Percentiles rank a stretch among this genome's conserved stretches.
phyloP scores from a whole-genome alignment of 2,329 filamentous ascomycete genomes.

The Thielaviopsis punctulata region DNA sequence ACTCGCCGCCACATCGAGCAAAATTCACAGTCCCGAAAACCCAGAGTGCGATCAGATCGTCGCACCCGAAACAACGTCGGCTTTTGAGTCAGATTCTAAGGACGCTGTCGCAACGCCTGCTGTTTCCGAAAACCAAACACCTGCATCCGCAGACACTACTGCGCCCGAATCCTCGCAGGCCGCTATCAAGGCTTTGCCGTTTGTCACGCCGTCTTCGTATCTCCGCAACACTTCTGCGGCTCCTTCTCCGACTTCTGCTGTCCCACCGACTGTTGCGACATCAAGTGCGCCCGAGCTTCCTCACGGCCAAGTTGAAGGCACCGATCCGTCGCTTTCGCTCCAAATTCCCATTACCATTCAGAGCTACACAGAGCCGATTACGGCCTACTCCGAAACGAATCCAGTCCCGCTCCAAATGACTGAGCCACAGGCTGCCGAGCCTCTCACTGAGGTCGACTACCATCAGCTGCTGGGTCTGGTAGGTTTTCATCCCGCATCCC shows the following conservation, averaged over 20 bases:
- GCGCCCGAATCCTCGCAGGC: neutral
- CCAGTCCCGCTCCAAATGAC: slow-evolving; percentile 18
- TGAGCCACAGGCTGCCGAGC: slow-evolving; percentile 2
- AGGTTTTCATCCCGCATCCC: slow-evolving; percentile 21
- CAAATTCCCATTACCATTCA: slow-evolving; percentile 15
- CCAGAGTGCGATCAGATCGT: neutral
- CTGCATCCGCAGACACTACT: slow-evolving; percentile 13
- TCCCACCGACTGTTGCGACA: slow-evolving; percentile 12
- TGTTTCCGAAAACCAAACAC: slow-evolving; percentile 4
- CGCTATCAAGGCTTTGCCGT: slow-evolving; percentile 27
- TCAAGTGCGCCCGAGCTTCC: slow-evolving; percentile 6
- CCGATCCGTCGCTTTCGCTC: neutral
- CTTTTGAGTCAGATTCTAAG: neutral
- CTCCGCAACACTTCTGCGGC: slow-evolving; percentile 22
- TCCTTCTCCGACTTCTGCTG: slow-evolving; percentile 12
- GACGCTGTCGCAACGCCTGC: neutral
- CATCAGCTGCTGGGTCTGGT: slow-evolving; percentile 68
- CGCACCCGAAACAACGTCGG: neutral
- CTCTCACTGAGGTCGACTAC: slow-evolving; percentile 44
- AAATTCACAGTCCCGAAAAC: slow-evolving; percentile 4
- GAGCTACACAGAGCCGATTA: slow-evolving; percentile 20
- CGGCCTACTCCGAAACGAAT: slow-evolving; percentile 21
- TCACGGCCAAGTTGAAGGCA: neutral
- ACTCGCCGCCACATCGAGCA: slow-evolving; percentile 8
- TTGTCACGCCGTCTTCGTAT: slow-evolving; percentile 44